Evolutionary conservation across 257 asterid species (phyloP), one percentile per base, ranked within the genome.

Genomic region (Haberlea rhodopensis): DNA sequence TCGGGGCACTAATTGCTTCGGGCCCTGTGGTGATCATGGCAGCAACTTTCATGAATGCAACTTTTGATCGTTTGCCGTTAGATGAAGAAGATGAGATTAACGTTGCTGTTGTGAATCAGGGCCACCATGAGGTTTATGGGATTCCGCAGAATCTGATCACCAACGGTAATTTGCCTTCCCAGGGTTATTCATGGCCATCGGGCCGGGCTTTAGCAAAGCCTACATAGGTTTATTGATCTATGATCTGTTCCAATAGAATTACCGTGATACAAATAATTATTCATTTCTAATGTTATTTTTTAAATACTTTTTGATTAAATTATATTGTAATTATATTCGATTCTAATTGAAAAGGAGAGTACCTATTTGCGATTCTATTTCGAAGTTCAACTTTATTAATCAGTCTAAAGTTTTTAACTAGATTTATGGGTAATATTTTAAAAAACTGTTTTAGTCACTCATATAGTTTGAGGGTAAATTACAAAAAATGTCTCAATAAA

Each of bases 21-120:
- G 98, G 98, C 0, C 96, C 98, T 0, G 96, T 91, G 31, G 96
- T 91, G 71, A 84, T 91, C 62, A 87, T 91, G 96, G 96, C 94
- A 3, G 96, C 96, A 7, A 84, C 91, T 0, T 87, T 87, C 77
- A 85, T 82, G 95, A 87, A 89, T 48, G 95, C 96, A 0, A 77
- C 94, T 0, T 89, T 85, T 19, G 96, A 89, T 67, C 85, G 92
- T 0, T 70, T 91, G 80, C 98, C 96, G 37, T 18, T 84, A 62
- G 92, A 80, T 19, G 94, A 86, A 5, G 90, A 73, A 2, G 95
- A 86, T 8, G 88, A 78, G 67, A 58, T 48, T 29, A 66, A 43
- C 26, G 69, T 37, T 1, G 78, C 70, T 4, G 51, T 43, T 16
- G 71, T 67, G 16, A 68, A 62, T 15, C 80, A 75, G 66, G 77